Percentiles rank a stretch among this genome's conserved stretches.
phyloP scores from a whole-genome alignment of 192 early-diverging fungal species.

The Entomortierella chlamydospora region DNA sequence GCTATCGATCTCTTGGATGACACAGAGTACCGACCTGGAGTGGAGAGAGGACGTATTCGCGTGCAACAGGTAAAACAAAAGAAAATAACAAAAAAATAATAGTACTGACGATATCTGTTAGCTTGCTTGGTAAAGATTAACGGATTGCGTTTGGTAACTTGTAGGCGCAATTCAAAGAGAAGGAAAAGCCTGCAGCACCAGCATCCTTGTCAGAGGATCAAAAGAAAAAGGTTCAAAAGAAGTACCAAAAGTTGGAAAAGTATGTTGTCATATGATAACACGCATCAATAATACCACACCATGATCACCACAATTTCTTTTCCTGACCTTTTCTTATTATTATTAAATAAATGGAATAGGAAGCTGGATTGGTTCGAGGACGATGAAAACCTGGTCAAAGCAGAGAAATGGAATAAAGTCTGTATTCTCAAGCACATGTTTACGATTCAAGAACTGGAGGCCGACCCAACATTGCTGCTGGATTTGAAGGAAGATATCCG shows the following conservation, averaged over 20 bases:
- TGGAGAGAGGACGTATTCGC: slow-evolving; percentile 67
- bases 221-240: slow-evolving; percentile 71
- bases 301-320: not conserved
- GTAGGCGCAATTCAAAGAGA: slow-evolving; percentile 83
- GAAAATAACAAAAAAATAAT: slow-evolving; percentile 1
- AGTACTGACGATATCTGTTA: not conserved
- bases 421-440: slow-evolving; percentile 98
- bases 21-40: slow-evolving; percentile 77
- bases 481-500: slow-evolving; percentile 96
- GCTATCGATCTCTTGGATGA: slow-evolving; percentile 91
- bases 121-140: no score
- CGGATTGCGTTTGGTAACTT: no score
- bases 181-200: slow-evolving; percentile 59
- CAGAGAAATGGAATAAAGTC: slow-evolving; percentile 81
- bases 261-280: slow-evolving; percentile 33
- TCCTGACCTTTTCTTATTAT: not conserved
- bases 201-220: slow-evolving; percentile 59
- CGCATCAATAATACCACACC: not conserved
- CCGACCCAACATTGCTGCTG: slow-evolving; percentile 86
- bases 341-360: slow-evolving; percentile 50
- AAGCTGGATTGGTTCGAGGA: slow-evolving; percentile 93
- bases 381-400: slow-evolving; percentile 69
- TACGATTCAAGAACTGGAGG: slow-evolving; percentile 86
- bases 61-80: slow-evolving; percentile 69
- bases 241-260: slow-evolving; percentile 81